Percentiles rank a stretch among this genome's conserved stretches.
These are phyloP conservation scores for Claviceps arundinis DNA, from an alignment of 2,329 filamentous ascomycete genomes.

Conservation along the genomic window DNA sequence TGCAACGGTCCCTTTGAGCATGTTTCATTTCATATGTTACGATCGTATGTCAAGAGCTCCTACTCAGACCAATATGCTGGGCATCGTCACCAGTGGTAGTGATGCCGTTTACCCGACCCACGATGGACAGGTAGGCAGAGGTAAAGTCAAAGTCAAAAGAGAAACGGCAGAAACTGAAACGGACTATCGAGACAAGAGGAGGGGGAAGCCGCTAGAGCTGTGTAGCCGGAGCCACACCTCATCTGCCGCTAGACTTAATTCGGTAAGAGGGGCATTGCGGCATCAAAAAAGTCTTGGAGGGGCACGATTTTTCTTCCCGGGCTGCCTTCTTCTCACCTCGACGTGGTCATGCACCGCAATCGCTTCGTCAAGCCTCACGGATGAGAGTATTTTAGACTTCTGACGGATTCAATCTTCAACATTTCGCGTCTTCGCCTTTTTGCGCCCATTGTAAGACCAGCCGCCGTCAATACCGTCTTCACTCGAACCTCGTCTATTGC, in stretches of 20 bases:
- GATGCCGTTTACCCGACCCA: background rate
- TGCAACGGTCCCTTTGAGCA: no score
- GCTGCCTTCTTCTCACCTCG: background rate
- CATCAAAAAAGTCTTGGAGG: conserved; percentile 7
- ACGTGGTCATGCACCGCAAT: conserved; percentile 1
- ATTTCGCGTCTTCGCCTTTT: background rate
- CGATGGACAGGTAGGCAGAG: background rate
- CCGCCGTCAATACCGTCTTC: background rate
- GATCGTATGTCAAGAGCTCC: no score
- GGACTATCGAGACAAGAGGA: background rate
- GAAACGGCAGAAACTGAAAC: background rate
- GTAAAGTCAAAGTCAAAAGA: background rate
- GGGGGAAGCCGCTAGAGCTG: background rate
- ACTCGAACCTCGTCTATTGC: background rate
- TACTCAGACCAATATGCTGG: background rate
- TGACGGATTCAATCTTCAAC: background rate
- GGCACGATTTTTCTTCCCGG: conserved; percentile 11
- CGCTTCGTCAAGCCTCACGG: background rate
- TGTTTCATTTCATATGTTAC: no score
- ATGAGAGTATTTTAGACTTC: conserved; percentile 1
- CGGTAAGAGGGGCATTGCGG: conserved; percentile 18
- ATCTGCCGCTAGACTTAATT: conserved; percentile 14
- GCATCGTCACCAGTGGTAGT: background rate
- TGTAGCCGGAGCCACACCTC: background rate
- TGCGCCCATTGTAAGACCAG: background rate